These are phyloP conservation scores for Saccharomyces hybrid DNA, from an alignment of 1,139 yeast genomes.

Conservation along the genomic window DNA sequence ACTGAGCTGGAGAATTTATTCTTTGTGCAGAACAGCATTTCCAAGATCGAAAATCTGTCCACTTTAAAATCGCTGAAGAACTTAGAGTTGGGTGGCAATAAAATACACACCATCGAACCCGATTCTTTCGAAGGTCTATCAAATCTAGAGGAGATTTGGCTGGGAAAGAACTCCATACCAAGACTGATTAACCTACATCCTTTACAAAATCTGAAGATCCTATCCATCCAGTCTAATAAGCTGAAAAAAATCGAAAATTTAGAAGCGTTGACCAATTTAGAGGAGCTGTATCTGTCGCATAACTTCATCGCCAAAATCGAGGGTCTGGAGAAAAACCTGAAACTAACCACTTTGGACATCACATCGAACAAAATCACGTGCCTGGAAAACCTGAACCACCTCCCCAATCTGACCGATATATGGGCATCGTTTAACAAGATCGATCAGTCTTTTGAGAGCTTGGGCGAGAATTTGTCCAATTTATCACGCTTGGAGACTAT, in stretches of 20 bases:
- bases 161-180: constrained; percentile 79
- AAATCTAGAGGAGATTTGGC: constrained; percentile 73
- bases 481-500: constrained; percentile 74
- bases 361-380: constrained; percentile 62
- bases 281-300: constrained; percentile 83
- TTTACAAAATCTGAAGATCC: constrained; percentile 58
- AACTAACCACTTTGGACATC: constrained; percentile 70
- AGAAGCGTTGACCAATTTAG: constrained; percentile 61
- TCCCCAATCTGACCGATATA: constrained; percentile 68
- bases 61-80: constrained; percentile 53
- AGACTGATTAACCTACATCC: constrained; percentile 55
- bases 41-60: constrained; percentile 60
- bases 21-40: constrained; percentile 83
- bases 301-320: constrained; percentile 73
- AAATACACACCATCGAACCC: constrained; percentile 50
- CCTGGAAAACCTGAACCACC: constrained; percentile 59
- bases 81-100: constrained; percentile 89
- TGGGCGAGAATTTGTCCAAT: constrained; percentile 56
- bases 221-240: constrained; percentile 85
- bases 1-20: constrained; percentile 59
- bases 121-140: constrained; percentile 40
- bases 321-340: constrained; percentile 62
- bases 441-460: constrained; percentile 53
- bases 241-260: constrained; percentile 75
- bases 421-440: constrained; percentile 86